phyloP scores from a whole-genome alignment of 805 yeast genomes.

The Sugiyamaella qingdaonensis region DNA sequence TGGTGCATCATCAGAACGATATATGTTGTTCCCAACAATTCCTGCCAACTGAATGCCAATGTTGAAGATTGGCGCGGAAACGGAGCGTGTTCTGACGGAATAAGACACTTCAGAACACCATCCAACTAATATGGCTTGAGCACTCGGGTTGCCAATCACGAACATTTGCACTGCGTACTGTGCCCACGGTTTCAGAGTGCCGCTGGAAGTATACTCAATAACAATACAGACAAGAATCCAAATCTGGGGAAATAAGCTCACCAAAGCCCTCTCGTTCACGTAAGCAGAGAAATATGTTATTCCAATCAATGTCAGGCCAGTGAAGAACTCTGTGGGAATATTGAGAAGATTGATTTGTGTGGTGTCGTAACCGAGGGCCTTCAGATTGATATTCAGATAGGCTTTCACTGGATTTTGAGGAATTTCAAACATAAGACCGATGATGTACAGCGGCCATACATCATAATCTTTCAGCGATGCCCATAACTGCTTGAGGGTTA shows the following conservation, averaged over 20 bases:
- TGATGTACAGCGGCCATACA: conserved; percentile 50
- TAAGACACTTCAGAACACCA: conserved; percentile 62
- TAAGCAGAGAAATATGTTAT: conserved; percentile 15
- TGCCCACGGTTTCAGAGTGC: conserved; percentile 4
- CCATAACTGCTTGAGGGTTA: conserved; percentile 41
- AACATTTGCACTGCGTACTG: conserved; percentile 3
- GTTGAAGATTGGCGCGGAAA: conserved; percentile 60
- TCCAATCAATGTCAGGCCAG: conserved; percentile 9
- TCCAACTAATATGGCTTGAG: conserved; percentile 7
- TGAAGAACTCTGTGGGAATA: conserved; percentile 31
- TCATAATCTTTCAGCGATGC: conserved; percentile 46
- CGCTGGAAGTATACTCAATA: conserved; percentile 1
- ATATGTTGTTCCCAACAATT: conserved; percentile 53
- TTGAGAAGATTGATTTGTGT: conserved; percentile 48
- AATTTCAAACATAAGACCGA: conserved; percentile 44
- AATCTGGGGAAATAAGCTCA: conserved; percentile 13
- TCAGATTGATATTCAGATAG: conserved; percentile 49
- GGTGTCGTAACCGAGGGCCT: conserved; percentile 47
- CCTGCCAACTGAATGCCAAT: conserved; percentile 57
- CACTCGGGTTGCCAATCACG: conserved; percentile 1
- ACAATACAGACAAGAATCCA: conserved; percentile 14
- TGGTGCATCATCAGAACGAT: conserved; percentile 55
- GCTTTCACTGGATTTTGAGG: conserved; percentile 35
- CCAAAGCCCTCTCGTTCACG: conserved; percentile 17
- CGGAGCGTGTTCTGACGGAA: conserved; percentile 57